Conservation (phyloP, 257 asterid species). For the Ocimum tenuiflorum region DNA sequence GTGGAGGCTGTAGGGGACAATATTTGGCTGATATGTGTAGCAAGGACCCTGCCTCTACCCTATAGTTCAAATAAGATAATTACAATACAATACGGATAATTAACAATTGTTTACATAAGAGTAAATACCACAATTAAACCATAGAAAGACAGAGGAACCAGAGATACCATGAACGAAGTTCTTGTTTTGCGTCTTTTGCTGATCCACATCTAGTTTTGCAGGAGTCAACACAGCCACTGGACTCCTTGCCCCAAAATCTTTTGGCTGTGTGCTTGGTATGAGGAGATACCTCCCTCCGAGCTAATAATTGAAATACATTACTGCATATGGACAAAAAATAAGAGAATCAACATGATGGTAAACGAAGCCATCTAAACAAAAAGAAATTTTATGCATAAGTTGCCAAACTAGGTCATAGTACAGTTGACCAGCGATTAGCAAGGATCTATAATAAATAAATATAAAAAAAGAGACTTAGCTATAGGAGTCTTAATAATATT, state of each 20-base stretch:
- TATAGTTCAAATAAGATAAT: constrained; percentile 23
- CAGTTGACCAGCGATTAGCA: constrained; percentile 2
- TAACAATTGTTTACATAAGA: not conserved
- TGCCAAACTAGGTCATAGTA: not conserved
- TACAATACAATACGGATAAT: constrained; percentile 2
- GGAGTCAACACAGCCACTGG: constrained; percentile 35
- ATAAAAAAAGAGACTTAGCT: not conserved
- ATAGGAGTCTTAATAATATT: no score
- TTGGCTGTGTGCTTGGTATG: constrained; percentile 48
- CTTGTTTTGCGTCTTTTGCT: constrained; percentile 57
- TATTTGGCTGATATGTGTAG: constrained; percentile 67
- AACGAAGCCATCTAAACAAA: not conserved
- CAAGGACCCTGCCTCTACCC: constrained; percentile 85
- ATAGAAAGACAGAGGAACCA: not conserved
- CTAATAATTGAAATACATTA: constrained; percentile 57
- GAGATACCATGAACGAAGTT: constrained; percentile 72
- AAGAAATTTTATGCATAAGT: not conserved
- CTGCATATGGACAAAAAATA: constrained; percentile 31
- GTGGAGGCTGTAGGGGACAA: constrained; percentile 83
- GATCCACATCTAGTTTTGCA: constrained; percentile 37
- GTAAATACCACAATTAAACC: not conserved
- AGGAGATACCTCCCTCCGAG: constrained; percentile 77
- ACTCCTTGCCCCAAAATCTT: constrained; percentile 54
- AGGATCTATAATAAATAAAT: not conserved
- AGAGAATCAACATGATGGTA: not conserved